Evolutionary conservation across 164 flowering plant species (phyloP), one percentile per base, ranked within the genome.

Genomic region (Pachysandra terminalis): DNA sequence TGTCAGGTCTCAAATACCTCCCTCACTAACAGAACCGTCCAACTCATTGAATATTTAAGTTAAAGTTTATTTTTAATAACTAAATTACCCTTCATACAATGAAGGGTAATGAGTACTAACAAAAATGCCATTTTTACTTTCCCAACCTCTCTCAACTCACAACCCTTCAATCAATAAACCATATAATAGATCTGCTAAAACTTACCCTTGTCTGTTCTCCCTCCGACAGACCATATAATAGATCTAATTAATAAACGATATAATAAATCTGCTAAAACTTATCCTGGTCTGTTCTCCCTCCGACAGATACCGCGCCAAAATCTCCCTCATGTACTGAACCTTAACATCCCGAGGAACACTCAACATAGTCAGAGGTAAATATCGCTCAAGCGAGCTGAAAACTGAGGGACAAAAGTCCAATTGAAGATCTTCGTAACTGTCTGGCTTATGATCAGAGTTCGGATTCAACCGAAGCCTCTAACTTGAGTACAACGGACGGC

Each of bases 331-430:
- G 85, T 78, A 89, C 71, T 86, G 78, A 54, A 79, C 72, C 86
- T 92, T 95, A 17, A 21, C 73, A 9, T 84, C 85, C 6, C 98
- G 85, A 4, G 89, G 23, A 15, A 61, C 73, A 3, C 27, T 54
- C 55, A 90, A 76, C 81, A 90, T 56, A 40, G 67, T 54, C 6
- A 85, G 82, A 12, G 98, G 99, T 26, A 95, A 73, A 76, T 90
- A 89, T 10, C 83, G 83, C 82, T 95, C 99, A 15, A 95, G 81
- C 10, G 89, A 81, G 76, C 91, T 85, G 81, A 83, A 92, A 32
- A 95, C 77, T 21, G 79, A 64, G 9, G 97, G 90, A 69, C 79
- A 83, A 74, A 87, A 90, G 53, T 90, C 97, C 82, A 86, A 68
- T 63, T 82, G 71, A 24, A 95, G 73, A 61, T 86, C 98, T 1